Conservation (phyloP, 352 stramenopile genomes). For the Globisporangium megalacanthum region DNA sequence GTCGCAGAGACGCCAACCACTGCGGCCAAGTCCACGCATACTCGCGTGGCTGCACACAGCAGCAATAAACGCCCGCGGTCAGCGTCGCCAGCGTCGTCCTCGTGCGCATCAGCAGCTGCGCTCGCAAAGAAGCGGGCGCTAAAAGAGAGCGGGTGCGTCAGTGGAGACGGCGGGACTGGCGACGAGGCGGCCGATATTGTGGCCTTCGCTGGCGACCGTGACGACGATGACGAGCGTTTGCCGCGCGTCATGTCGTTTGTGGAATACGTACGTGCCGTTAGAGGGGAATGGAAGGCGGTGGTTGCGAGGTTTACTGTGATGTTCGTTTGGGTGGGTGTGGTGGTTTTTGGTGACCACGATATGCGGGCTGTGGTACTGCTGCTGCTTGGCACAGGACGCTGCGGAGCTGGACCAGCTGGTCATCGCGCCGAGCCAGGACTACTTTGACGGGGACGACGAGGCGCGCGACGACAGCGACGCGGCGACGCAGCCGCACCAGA, state of each 20-base stretch:
- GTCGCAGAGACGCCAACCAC: conserved; percentile 5
- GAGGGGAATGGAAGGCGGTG: not conserved
- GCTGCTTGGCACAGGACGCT: conserved; percentile 5
- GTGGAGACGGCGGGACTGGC: not conserved
- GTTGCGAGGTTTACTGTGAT: not conserved
- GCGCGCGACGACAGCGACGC: not conserved
- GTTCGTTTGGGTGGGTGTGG: not conserved
- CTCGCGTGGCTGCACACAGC: not conserved
- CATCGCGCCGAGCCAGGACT: conserved; percentile 16
- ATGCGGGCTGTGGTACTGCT: not conserved
- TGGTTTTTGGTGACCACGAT: not conserved
- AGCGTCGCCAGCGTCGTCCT: conserved; percentile 8
- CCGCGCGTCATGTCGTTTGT: conserved; percentile 14
- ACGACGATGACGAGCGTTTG: conserved; percentile 5
- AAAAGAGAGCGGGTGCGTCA: conserved; percentile 4
- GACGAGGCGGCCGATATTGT: not conserved
- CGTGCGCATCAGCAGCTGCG: conserved; percentile 7
- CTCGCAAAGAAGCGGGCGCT: conserved; percentile 12
- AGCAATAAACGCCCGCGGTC: not conserved
- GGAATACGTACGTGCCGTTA: conserved; percentile 12
- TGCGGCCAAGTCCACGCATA: not conserved
- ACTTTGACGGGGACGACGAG: conserved; percentile 9
- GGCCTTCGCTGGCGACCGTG: conserved; percentile 1
- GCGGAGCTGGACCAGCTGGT: conserved; percentile 14
- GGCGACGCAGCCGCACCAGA: conserved; percentile 3